Evolutionary conservation across 306 rosid genomes (phyloP).

Genomic region (Spatholobus suberectus): DNA sequence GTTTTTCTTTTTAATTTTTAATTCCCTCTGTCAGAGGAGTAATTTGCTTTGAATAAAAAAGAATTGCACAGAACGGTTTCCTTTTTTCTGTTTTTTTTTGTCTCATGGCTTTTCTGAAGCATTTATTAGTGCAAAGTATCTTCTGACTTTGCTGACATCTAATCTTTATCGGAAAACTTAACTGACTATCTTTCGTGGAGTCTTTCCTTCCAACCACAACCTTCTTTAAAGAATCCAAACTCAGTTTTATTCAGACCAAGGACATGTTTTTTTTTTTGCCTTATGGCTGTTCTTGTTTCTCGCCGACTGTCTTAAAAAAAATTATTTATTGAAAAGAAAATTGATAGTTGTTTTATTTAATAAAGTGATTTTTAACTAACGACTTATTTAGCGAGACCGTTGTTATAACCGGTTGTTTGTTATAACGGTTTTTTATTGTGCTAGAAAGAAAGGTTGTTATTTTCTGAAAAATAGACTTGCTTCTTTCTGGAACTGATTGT

Average conservation of each 20-base stretch:
- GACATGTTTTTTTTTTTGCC: not conserved
- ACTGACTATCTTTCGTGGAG: no score
- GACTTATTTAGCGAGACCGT: not conserved
- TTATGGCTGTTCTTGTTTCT: conserved; percentile 3
- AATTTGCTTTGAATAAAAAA: not conserved
- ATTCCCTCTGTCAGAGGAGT: not conserved
- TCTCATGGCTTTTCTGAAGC: no score
- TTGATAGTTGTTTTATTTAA: not conserved
- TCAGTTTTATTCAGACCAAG: no score
- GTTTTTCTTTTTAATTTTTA: not conserved
- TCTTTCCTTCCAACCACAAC: no score
- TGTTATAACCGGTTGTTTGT: not conserved
- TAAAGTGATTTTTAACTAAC: not conserved
- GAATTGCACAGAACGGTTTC: no score
- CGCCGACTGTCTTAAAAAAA: not conserved
- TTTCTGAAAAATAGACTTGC: not conserved
- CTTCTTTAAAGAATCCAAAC: no score
- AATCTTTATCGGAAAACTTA: no score
- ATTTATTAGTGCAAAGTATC: no score
- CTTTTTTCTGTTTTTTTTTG: no score
- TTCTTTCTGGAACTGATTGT: not conserved
- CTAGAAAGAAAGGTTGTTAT: not conserved
- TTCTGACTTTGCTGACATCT: no score
- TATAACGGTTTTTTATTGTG: not conserved
- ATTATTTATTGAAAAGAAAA: not conserved